A percentile compares a stretch with the other conserved stretches of the same genome.
Evolutionary conservation across 2,329 filamentous ascomycete genomes (phyloP).

Genomic region (Fusarium sp.): DNA sequence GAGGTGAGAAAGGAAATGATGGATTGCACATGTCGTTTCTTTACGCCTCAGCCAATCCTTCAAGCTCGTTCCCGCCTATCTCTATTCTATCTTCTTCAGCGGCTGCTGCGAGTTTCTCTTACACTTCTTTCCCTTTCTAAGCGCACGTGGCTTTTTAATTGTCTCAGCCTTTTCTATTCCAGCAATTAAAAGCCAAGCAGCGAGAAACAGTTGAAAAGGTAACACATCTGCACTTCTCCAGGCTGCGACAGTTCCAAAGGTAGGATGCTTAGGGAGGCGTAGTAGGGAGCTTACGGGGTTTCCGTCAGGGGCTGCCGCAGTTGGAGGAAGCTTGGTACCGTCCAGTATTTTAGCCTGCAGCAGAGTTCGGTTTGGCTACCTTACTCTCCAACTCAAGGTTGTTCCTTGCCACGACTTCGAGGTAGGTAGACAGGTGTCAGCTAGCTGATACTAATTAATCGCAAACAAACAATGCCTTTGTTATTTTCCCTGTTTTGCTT

Average conservation of each 20-base stretch:
- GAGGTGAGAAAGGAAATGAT: conserved; percentile 33
- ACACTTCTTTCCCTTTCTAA: neutral
- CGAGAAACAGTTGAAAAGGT: neutral
- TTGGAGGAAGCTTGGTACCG: conserved; percentile 3
- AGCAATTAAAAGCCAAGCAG: neutral
- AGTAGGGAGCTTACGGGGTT: neutral
- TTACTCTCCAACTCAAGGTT: neutral
- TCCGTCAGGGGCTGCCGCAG: neutral
- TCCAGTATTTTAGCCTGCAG: neutral
- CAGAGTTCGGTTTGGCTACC: neutral
- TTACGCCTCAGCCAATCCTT: conserved; percentile 13
- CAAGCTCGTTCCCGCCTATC: neutral
- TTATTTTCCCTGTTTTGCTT: neutral
- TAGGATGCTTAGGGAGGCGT: neutral
- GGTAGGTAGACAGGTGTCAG: too few species aligned
- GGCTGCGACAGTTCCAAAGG: neutral
- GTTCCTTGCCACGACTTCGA: neutral
- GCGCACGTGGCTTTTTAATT: conserved; percentile 11
- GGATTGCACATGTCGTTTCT: conserved; percentile 3
- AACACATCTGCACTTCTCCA: neutral
- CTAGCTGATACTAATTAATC: neutral
- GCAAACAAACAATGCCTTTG: neutral
- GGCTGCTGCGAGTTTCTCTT: neutral
- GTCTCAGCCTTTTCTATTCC: neutral
- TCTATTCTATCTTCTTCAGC: neutral